These are phyloP conservation scores for Penicillium maclennaniae DNA, from an alignment of 495 filamentous ascomycete genomes.

Conservation along the genomic window DNA sequence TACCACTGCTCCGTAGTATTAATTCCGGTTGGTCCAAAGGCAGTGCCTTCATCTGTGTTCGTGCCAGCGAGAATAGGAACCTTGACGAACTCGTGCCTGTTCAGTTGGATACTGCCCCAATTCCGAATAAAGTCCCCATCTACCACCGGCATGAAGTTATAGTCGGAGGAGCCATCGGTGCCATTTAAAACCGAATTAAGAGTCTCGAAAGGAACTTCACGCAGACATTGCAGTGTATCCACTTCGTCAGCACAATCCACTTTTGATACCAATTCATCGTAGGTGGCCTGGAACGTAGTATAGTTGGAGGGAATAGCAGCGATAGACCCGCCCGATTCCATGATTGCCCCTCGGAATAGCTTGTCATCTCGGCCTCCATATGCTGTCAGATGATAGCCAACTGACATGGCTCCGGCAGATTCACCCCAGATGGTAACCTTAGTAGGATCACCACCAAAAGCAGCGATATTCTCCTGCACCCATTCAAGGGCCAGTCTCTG, in stretches of 20 bases:
- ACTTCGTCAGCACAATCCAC: constrained; percentile 33
- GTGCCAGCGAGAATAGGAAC: constrained; percentile 47
- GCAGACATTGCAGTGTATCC: constrained; percentile 46
- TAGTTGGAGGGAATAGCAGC: constrained; percentile 27
- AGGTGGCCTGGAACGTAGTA: constrained; percentile 34
- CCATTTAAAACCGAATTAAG: constrained; percentile 41
- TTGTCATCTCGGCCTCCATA: constrained; percentile 48
- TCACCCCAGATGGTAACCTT: constrained; percentile 71
- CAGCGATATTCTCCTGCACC: constrained; percentile 54
- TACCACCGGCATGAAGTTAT: constrained; percentile 41
- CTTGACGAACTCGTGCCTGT: constrained; percentile 39
- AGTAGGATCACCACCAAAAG: constrained; percentile 53
- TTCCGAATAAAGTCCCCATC: constrained; percentile 49
- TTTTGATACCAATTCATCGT: constrained; percentile 36
- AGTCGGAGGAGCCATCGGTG: constrained; percentile 25
- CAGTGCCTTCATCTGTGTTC: constrained; percentile 49
- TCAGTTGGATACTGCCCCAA: constrained; percentile 33
- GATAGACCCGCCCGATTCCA: constrained; percentile 46
- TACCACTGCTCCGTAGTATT: constrained; percentile 46
- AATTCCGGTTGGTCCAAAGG: constrained; percentile 41
- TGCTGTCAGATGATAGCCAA: constrained; percentile 49
- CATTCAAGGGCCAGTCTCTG: constrained; percentile 60
- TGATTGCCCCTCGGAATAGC: constrained; percentile 44
- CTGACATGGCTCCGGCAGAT: constrained; percentile 51
- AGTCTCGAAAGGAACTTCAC: constrained; percentile 39